Conservation (phyloP, 225 moss, liverwort and hornwort species). For the Anthoceros angustus region DNA sequence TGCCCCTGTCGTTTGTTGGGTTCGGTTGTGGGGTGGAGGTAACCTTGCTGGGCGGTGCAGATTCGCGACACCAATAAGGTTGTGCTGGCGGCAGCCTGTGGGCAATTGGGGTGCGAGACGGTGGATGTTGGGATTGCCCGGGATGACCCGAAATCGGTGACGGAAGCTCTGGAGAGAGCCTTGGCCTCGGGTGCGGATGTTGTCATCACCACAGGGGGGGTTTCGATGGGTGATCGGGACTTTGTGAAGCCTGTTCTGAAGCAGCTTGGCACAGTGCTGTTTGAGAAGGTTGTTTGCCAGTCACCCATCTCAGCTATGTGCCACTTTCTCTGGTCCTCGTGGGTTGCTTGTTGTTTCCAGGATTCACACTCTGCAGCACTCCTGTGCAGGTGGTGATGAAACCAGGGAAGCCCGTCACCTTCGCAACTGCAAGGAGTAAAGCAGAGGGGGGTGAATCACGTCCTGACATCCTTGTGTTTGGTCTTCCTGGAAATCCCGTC, state of each 20-base stretch:
- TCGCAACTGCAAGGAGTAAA: conserved; percentile 61
- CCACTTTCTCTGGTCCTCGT: neutral
- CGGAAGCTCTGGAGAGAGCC: conserved; percentile 44
- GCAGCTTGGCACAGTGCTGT: conserved; percentile 65
- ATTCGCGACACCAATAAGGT: conserved; percentile 93
- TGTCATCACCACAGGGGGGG: conserved; percentile 79
- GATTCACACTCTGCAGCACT: neutral
- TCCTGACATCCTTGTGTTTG: conserved; percentile 61
- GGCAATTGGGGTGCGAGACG: conserved; percentile 52
- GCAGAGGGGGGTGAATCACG: conserved; percentile 19
- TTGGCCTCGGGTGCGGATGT: conserved; percentile 50
- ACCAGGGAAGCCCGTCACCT: conserved; percentile 83
- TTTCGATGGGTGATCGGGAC: conserved; percentile 95
- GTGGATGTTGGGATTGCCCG: conserved; percentile 65
- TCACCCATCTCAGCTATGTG: neutral
- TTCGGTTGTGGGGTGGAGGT: neutral
- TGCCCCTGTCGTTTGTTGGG: too few species aligned
- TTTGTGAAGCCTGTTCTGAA: conserved; percentile 81
- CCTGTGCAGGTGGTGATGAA: conserved; percentile 71
- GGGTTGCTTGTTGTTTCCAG: neutral
- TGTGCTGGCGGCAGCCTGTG: conserved; percentile 76
- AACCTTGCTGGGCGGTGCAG: conserved; percentile 25
- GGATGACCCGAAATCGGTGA: conserved; percentile 51
- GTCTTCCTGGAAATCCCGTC: conserved; percentile 88
- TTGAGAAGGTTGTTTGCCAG: conserved; percentile 44